Evolutionary conservation across 345 rosid genomes (phyloP).

Genomic region (Physaria fendleri): DNA sequence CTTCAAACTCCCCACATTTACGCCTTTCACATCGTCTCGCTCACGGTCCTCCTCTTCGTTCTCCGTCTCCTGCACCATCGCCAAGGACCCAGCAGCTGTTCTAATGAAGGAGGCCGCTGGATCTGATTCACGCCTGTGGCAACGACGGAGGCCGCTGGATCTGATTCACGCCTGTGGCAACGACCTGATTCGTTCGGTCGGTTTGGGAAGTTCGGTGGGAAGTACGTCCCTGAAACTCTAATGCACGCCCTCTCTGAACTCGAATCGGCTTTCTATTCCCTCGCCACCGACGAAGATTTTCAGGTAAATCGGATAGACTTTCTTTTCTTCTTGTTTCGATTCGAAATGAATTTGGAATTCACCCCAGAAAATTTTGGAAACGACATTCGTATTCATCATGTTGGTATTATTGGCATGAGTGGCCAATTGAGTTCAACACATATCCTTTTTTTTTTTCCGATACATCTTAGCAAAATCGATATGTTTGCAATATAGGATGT

Average conservation of each 20-base stretch:
- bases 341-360: background rate
- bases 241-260: constrained; percentile 84
- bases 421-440: too few species aligned
- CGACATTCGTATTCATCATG: too few species aligned
- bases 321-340: background rate
- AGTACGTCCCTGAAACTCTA: constrained; percentile 88
- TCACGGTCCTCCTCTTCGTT: constrained; percentile 18
- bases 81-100: constrained; percentile 38
- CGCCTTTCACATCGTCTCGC: constrained; percentile 19
- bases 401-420: too few species aligned
- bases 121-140: constrained; percentile 37
- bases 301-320: constrained; percentile 43
- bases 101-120: constrained; percentile 30
- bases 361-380: too few species aligned
- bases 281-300: constrained; percentile 54
- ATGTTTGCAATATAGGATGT: background rate
- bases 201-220: constrained; percentile 86
- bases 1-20: constrained; percentile 23
- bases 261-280: constrained; percentile 61
- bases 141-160: constrained; percentile 31
- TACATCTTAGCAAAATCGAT: background rate
- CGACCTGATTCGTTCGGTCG: constrained; percentile 88
- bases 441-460: background rate
- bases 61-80: constrained; percentile 45
- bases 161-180: constrained; percentile 37